A percentile compares a stretch with the other conserved stretches of the same genome.
Conservation (phyloP, 164 flowering plant genomes). For the Aristolochia contorta region DNA sequence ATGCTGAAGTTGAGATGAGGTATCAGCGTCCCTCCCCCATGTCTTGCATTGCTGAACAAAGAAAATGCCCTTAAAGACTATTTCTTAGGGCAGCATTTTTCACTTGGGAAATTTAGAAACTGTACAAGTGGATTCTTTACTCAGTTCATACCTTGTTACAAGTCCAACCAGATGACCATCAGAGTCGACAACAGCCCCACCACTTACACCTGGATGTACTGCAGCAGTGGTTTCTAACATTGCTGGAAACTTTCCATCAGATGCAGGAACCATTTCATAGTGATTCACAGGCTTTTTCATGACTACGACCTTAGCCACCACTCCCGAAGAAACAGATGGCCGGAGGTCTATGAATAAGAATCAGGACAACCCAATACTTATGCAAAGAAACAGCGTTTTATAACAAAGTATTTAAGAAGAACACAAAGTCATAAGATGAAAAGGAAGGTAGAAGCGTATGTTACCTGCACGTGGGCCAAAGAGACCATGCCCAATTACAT, state of each 20-base stretch:
- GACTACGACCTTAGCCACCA: conserved; percentile 68
- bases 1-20: conserved; percentile 96
- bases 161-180: conserved; percentile 85
- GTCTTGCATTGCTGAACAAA: conserved; percentile 73
- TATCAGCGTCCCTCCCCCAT: conserved; percentile 72
- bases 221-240: conserved; percentile 97
- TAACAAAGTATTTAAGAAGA: neutral
- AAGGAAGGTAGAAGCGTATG: neutral
- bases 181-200: conserved; percentile 83
- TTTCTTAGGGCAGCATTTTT: neutral
- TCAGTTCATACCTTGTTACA: conserved; percentile 67
- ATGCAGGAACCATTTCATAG: conserved; percentile 13
- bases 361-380: neutral
- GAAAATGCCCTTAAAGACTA: neutral
- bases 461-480: conserved; percentile 93
- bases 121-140: neutral
- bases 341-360: conserved; percentile 30
- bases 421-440: neutral
- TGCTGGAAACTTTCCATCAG: conserved; percentile 33
- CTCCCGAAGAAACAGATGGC: conserved; percentile 72
- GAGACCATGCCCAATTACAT: conserved; percentile 89
- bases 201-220: conserved; percentile 95
- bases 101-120: neutral
- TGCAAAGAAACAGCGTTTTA: too few relatives aligned
- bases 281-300: conserved; percentile 26